Evolutionary conservation across 1,284 basidiomycete genomes (phyloP).

Genomic region (Bjerkandera adusta): DNA sequence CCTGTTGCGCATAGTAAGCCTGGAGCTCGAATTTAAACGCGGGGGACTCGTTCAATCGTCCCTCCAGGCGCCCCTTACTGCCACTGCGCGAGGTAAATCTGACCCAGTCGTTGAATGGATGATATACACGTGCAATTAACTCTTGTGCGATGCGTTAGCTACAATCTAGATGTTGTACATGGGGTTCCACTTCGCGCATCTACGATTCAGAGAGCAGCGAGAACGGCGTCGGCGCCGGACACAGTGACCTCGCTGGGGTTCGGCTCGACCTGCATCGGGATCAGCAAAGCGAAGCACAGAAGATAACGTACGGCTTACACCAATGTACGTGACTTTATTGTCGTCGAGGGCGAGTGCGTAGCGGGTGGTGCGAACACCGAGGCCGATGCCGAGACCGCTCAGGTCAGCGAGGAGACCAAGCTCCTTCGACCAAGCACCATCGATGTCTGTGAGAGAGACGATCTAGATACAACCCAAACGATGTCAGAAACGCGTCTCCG

Average conservation of each 20-base stretch:
- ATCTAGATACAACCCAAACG: constrained; percentile 46
- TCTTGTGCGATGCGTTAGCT: neutral
- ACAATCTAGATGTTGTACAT: constrained; percentile 6
- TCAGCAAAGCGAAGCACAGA: neutral
- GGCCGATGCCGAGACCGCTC: constrained; percentile 47
- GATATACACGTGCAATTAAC: too few species aligned
- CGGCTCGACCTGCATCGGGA: constrained; percentile 45
- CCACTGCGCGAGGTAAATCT: too few species aligned
- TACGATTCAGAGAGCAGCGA: constrained; percentile 30
- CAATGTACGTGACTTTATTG: constrained; percentile 63
- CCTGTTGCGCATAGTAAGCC: too few species aligned
- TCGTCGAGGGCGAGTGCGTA: constrained; percentile 75
- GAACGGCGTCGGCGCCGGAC: constrained; percentile 65
- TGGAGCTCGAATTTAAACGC: too few species aligned
- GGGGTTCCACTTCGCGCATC: neutral
- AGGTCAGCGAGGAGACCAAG: constrained; percentile 68
- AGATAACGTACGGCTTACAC: constrained; percentile 42
- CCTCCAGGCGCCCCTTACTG: too few species aligned
- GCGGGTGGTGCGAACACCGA: constrained; percentile 67
- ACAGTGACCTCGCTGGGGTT: constrained; percentile 50
- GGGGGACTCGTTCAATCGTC: too few species aligned
- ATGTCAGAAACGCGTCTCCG: neutral
- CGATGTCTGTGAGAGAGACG: constrained; percentile 62
- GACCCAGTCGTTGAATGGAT: too few species aligned
- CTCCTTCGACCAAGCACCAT: constrained; percentile 61